These are phyloP conservation scores for Eucalyptus victrix DNA, from an alignment of 345 rosid genomes.

Conservation along the genomic window DNA sequence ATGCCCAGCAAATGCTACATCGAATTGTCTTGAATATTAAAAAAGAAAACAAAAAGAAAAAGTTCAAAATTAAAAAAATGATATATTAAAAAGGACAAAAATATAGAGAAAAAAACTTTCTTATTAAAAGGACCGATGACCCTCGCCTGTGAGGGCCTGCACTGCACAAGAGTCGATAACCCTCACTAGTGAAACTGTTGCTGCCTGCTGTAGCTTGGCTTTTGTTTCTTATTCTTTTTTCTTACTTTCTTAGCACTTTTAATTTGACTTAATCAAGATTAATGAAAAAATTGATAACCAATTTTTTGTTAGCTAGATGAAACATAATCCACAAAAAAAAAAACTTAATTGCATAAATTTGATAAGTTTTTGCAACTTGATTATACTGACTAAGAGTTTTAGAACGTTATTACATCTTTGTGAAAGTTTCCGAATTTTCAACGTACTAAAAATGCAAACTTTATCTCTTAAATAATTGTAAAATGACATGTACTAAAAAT, in stretches of 20 bases:
- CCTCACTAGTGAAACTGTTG: not conserved
- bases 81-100: not conserved
- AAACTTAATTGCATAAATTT: not conserved
- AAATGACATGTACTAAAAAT: not conserved
- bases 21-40: not conserved
- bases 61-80: no score
- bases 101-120: not conserved
- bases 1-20: not conserved
- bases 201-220: not conserved
- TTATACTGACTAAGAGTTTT: no score
- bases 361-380: not conserved
- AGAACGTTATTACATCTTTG: accelerated
- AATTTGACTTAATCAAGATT: not conserved
- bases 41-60: not conserved
- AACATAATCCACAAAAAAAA: not conserved
- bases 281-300: not conserved
- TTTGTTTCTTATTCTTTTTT: not conserved
- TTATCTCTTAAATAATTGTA: not conserved
- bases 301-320: not conserved
- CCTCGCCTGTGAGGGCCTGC: not conserved
- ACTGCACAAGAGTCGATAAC: not conserved
- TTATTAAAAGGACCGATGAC: not conserved
- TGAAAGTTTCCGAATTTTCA: accelerated
- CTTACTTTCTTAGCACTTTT: not conserved
- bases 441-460: no score